Base-by-base conservation (phyloP, 2,329 filamentous ascomycete genomes). In the Aspergillus flavus region DNA sequence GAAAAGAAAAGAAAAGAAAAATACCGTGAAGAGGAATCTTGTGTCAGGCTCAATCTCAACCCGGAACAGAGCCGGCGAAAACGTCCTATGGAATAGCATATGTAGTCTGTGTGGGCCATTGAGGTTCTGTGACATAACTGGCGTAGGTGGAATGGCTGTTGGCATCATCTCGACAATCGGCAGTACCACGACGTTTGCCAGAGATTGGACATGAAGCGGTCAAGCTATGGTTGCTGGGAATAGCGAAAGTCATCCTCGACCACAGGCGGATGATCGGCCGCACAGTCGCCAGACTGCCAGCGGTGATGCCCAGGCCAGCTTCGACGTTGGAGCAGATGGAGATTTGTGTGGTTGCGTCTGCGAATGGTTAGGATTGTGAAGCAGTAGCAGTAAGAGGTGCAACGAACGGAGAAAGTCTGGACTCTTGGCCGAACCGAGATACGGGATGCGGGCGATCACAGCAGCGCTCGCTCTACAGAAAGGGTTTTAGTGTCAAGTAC, bases 271-370 rank as follows among this genome's bases (percentile, higher is more conserved):
- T 50, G 26, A 50, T 50, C 10, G 76, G 87, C 7, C 59, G 53
- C 21, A 61, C 21, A 3, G 59, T 61, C 14, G 36, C 48, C 36
- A 61, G 43, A 16, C 53, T 50, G 14, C 71, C 72, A 4, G 72
- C 82, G 6, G 75, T 76, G 54, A 81, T 80, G 14, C 78, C 73
- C 2, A 75, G 63, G 9, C 73, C 67, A 1, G 70, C 71, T 64
- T 75, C 73, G 58, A 74, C 60, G n/a, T 74, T 73, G n/a, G 72
- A 74, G 69, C 72, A 75, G 30, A 80, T 78, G 43, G 78, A 74
- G 43, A 81, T 76, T 66, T 82, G 79, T 53, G 76, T 75, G 1
- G 81, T 82, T 60, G 80, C 76, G 64, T 74, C 76, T 76, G 48
- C 16, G 6, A 4, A 39, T 11, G 14, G 28, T n/a, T 11, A 55